Evolutionary conservation across 1,139 yeast genomes (phyloP), one percentile per base, ranked within the genome.

Genomic region (Suhomyces taliae): DNA sequence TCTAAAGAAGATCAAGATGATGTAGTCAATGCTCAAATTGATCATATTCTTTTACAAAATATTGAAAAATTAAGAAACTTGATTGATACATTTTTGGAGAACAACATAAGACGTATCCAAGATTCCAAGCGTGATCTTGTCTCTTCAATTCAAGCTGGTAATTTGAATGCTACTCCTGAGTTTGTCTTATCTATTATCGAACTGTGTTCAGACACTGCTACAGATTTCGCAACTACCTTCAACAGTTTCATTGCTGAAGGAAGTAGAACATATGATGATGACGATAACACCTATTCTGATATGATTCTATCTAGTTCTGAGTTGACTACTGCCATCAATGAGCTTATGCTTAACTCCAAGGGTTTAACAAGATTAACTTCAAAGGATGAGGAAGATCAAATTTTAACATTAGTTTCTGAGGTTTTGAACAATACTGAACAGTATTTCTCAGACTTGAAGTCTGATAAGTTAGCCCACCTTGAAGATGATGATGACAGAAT

Each of bases 71-170:
- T 87, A 47, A 69, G 77, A 40, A 67, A 74, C 14, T 77, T 90
- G 50, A 77, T 90, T 52, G 97, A 90, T 64, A 81, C 91, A 8
- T 79, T 89, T 48, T 73, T 90, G 53, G 75, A 72, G 35, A 81
- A 88, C 55, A 90, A 88, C 42, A 81, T 87, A 33, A 83, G 82
- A 52, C 75, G 90, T 45, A 76, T 89, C 43, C 95, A 89, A 64
- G 90, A 87, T 53, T 72, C 89, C 0, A 72, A 86, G 43, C 86
- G 81, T 59, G 91, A 85, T 57, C 72, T 89, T 50, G 84, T 82
- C 46, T 85, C 93, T 4, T 87, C 95, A 24, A 79, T 87, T 79
- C 93, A 87, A 64, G 90, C 93, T 14, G 95, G 95, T 47, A 88
- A 88, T 59, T 82, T 84, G 56, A 83, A 84, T 61, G 77, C 95